Percentiles rank a stretch among this genome's conserved stretches.
These are phyloP conservation scores for Eucalyptus rudis DNA, from an alignment of 345 rosid species.

Conservation along the genomic window DNA sequence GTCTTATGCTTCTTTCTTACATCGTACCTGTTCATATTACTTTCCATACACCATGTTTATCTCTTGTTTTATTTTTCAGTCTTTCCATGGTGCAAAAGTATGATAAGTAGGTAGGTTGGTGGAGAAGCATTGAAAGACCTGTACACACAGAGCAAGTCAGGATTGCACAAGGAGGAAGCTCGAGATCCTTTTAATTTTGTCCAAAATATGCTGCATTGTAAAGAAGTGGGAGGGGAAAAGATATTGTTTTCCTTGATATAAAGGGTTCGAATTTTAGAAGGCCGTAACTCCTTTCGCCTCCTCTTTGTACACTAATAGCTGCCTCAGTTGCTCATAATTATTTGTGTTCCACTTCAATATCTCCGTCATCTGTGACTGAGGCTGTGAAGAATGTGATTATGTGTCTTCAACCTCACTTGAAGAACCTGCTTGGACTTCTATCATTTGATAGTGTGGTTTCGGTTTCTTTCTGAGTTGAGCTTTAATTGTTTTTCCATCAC, in stretches of 20 bases:
- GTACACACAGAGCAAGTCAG: neutral
- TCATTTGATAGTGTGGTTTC: neutral
- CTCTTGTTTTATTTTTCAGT: constrained; percentile 9
- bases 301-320: constrained; percentile 13
- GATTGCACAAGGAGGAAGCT: constrained; percentile 1
- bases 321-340: neutral
- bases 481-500: neutral
- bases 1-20: neutral
- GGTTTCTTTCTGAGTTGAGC: neutral
- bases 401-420: neutral
- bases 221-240: constrained; percentile 1
- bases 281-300: neutral
- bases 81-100: constrained; percentile 39
- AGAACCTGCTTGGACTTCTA: neutral
- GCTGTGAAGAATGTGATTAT: neutral
- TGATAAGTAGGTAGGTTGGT: constrained; percentile 2
- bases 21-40: neutral
- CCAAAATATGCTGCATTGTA: constrained; percentile 4
- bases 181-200: constrained; percentile 10
- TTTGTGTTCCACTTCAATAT: neutral
- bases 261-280: constrained; percentile 16
- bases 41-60: neutral
- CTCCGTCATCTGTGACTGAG: neutral
- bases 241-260: neutral
- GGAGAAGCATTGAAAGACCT: neutral